Evolutionary conservation across 805 yeast species (phyloP).

Genomic region (Nakazawaea holstii): DNA sequence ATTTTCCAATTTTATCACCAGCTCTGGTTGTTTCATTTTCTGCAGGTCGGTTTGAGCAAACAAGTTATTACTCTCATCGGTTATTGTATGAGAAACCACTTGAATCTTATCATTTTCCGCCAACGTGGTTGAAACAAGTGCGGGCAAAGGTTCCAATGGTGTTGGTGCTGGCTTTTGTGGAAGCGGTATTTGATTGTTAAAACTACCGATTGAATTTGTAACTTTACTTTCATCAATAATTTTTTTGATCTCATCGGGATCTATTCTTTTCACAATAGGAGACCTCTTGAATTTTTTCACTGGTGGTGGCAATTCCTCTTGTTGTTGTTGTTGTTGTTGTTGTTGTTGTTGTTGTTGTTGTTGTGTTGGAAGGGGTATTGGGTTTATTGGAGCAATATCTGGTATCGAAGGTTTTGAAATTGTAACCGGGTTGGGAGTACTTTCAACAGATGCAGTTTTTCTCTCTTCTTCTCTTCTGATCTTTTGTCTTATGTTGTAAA

Average conservation of each 20-base stretch:
- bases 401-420: no score
- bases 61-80: background rate
- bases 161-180: background rate
- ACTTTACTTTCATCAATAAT: conserved; percentile 4
- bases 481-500: conserved; percentile 11
- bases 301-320: background rate
- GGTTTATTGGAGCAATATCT: background rate
- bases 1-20: background rate
- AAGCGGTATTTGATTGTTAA: background rate
- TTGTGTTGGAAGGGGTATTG: conserved; percentile 2
- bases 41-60: background rate
- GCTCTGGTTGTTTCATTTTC: background rate
- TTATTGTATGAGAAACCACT: background rate
- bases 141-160: background rate
- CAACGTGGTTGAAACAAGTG: background rate
- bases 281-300: background rate
- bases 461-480: conserved; percentile 7
- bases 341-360: background rate
- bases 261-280: background rate
- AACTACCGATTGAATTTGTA: background rate
- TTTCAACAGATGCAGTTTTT: background rate
- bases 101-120: background rate
- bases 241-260: conserved; percentile 8
- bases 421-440: no score
- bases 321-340: background rate